Conservation (phyloP, 2,329 filamentous ascomycete genomes). For the Daldinia sp. region DNA sequence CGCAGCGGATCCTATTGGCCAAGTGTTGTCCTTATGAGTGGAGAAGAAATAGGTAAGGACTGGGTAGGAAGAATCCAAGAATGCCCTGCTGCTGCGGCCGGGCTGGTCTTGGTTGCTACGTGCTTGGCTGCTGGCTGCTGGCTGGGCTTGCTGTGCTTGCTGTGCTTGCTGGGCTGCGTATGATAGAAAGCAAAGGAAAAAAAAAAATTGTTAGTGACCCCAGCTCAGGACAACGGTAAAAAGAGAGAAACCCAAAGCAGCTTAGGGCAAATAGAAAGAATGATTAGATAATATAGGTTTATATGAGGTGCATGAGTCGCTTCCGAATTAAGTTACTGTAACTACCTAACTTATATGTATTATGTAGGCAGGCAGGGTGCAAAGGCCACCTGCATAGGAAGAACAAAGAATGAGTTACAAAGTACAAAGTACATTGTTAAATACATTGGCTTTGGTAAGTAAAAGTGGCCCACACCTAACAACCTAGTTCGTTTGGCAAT, state of each 20-base stretch:
- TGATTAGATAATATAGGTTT: conserved; percentile 25
- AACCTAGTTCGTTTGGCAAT: too few species aligned
- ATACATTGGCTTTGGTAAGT: too few species aligned
- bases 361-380: neutral
- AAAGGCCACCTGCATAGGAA: neutral
- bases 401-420: neutral
- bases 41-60: conserved; percentile 26
- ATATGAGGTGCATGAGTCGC: conserved; percentile 3
- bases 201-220: conserved; percentile 29
- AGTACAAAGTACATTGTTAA: neutral
- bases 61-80: conserved; percentile 23
- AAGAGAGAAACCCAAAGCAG: conserved; percentile 27
- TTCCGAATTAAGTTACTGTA: conserved; percentile 7
- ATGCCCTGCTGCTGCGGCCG: conserved; percentile 19
- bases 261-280: conserved; percentile 1
- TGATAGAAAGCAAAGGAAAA: conserved; percentile 15
- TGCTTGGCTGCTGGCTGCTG: conserved; percentile 4
- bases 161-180: neutral
- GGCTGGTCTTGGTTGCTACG: conserved; percentile 11
- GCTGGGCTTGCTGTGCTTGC: neutral
- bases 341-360: too few species aligned
- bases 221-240: conserved; percentile 15
- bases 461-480: too few species aligned
- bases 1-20: conserved; percentile 39
- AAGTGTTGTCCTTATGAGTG: conserved; percentile 38